These are phyloP conservation scores for Linnemannia hyalina DNA, from an alignment of 192 early-diverging fungal species.

Conservation along the genomic window DNA sequence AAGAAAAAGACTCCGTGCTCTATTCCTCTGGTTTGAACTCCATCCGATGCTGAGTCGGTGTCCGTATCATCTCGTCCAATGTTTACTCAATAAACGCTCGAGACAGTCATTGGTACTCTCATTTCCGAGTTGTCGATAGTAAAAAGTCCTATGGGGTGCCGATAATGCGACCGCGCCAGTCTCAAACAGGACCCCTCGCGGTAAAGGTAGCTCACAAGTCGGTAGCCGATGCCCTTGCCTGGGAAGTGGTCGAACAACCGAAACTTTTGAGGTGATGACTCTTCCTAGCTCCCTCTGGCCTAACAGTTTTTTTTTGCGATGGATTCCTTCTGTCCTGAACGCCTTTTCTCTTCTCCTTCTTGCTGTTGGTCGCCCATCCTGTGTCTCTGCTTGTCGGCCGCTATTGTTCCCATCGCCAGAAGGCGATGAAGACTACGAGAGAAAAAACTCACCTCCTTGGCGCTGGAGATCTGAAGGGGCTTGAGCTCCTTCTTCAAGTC, in stretches of 20 bases:
- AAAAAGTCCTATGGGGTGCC: background rate
- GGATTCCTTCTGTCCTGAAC: background rate
- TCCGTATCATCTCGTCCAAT: background rate
- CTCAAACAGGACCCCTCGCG: background rate
- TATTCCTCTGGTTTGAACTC: background rate
- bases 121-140: background rate
- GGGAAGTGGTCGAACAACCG: background rate
- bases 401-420: background rate
- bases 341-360: background rate
- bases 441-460: conserved; percentile 86
- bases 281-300: background rate
- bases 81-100: background rate
- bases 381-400: background rate
- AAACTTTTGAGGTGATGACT: background rate
- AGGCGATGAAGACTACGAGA: background rate
- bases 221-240: background rate
- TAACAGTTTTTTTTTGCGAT: background rate
- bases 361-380: background rate
- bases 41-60: background rate
- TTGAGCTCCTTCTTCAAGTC: conserved; percentile 98
- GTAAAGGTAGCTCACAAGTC: background rate
- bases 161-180: background rate
- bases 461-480: conserved; percentile 92
- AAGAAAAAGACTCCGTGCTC: background rate
- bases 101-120: background rate